Evolutionary conservation across 352 stramenopile genomes (phyloP).

Genomic region (Pythium angustatum): DNA sequence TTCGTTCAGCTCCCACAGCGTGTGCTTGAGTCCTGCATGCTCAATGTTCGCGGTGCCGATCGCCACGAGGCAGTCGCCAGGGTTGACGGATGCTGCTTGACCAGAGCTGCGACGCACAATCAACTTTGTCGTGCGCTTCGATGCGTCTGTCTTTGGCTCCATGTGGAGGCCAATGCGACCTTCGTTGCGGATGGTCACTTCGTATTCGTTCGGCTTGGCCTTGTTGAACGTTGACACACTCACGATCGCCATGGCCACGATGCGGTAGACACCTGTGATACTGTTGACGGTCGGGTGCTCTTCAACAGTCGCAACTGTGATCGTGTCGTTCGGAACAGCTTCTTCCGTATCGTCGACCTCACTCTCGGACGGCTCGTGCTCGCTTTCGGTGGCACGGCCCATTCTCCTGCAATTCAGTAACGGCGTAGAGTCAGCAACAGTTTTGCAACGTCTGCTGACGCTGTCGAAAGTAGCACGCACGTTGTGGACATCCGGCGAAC

Average conservation of each 20-base stretch:
- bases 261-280: constrained; percentile 83
- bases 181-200: constrained; percentile 61
- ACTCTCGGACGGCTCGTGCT: constrained; percentile 45
- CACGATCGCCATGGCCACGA: constrained; percentile 74
- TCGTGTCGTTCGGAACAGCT: constrained; percentile 65
- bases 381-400: constrained; percentile 40
- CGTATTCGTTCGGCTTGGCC: constrained; percentile 82
- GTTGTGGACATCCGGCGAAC: constrained; percentile 66
- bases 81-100: constrained; percentile 72
- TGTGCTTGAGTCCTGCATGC: constrained; percentile 83
- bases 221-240: constrained; percentile 76
- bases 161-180: constrained; percentile 69
- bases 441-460: neutral
- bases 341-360: constrained; percentile 51
- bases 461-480: constrained; percentile 34
- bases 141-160: constrained; percentile 43
- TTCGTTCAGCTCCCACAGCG: constrained; percentile 82
- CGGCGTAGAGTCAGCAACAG: neutral
- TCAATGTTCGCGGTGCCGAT: constrained; percentile 86
- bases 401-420: constrained; percentile 33
- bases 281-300: constrained; percentile 74
- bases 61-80: constrained; percentile 77
- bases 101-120: constrained; percentile 77
- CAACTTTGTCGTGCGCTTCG: constrained; percentile 60
- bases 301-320: constrained; percentile 63